phyloP scores from a whole-genome alignment of 176 grass and related monocot species.

The Rhynchospora tenuis region DNA sequence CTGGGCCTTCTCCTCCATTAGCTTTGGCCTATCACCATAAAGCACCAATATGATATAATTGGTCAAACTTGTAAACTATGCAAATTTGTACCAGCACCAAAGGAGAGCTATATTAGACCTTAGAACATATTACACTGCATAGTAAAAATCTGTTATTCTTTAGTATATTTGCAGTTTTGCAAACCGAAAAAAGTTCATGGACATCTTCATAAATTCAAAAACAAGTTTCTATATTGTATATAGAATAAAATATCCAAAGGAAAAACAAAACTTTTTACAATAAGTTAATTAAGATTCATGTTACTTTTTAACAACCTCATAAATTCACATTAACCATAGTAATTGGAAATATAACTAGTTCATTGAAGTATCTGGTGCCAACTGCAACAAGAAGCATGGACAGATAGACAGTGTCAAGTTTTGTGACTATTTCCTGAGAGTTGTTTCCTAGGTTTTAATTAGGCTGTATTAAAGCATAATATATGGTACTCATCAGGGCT shows the following conservation, averaged over 20 bases:
- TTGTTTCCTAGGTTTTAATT: neutral
- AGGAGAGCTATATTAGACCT: neutral
- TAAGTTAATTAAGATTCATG: neutral
- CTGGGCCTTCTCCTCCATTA: conserved; percentile 91
- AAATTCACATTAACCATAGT: neutral
- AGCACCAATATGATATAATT: neutral
- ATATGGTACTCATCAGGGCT: neutral
- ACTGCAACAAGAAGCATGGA: neutral
- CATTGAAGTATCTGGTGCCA: neutral
- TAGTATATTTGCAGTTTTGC: neutral
- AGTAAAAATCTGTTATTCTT: neutral
- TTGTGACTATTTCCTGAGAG: neutral
- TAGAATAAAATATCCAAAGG: neutral
- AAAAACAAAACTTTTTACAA: neutral
- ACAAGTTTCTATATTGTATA: neutral
- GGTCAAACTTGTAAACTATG: neutral
- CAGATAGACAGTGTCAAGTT: neutral
- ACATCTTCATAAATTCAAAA: neutral
- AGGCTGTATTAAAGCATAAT: neutral
- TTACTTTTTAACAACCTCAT: neutral
- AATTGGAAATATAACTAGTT: neutral
- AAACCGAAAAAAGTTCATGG: neutral
- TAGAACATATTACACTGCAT: neutral
- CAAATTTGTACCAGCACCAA: neutral
- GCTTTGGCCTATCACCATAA: conserved; percentile 62